Evolutionary conservation across 2,329 filamentous ascomycete genomes (phyloP).

Genomic region (Phaeosphaeriaceae sp.): DNA sequence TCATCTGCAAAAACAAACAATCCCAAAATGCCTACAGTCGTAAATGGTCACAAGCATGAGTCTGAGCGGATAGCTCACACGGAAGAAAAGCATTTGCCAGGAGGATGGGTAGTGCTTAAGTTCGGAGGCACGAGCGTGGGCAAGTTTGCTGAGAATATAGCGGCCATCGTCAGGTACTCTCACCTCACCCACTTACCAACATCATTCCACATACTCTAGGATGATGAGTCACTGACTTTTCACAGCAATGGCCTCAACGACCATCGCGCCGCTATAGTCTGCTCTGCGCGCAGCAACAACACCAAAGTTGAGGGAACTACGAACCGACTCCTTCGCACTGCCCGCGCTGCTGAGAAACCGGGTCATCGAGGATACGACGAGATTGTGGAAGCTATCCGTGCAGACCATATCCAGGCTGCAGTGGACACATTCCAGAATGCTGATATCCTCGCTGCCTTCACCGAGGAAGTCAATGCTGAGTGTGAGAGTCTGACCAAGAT

Average conservation of each 20-base stretch:
- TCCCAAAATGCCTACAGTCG: conserved; percentile 32
- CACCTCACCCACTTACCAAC: background rate
- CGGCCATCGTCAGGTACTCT: conserved; percentile 66
- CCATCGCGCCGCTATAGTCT: conserved; percentile 87
- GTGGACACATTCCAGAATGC: conserved; percentile 54
- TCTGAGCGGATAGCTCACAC: conserved; percentile 50
- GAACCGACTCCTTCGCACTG: conserved; percentile 65
- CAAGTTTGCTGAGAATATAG: conserved; percentile 76
- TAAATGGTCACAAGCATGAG: conserved; percentile 42
- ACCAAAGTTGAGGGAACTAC: conserved; percentile 96
- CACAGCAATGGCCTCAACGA: conserved; percentile 61
- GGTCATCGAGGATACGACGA: conserved; percentile 65
- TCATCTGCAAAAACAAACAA: background rate
- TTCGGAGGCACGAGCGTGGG: conserved; percentile 95
- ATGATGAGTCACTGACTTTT: conserved; percentile 49
- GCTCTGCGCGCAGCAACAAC: conserved; percentile 91
- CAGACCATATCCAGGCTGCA: conserved; percentile 80
- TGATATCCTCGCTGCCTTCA: conserved; percentile 61
- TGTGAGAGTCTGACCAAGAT: conserved; percentile 82
- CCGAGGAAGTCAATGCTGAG: conserved; percentile 73
- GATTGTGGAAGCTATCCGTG: conserved; percentile 80
- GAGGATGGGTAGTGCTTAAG: conserved; percentile 86
- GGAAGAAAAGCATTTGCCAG: conserved; percentile 57
- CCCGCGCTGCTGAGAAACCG: conserved; percentile 53
- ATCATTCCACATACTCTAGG: background rate